phyloP scores from a whole-genome alignment of 2,329 filamentous ascomycete genomes.

The Xylariaceae sp. region DNA sequence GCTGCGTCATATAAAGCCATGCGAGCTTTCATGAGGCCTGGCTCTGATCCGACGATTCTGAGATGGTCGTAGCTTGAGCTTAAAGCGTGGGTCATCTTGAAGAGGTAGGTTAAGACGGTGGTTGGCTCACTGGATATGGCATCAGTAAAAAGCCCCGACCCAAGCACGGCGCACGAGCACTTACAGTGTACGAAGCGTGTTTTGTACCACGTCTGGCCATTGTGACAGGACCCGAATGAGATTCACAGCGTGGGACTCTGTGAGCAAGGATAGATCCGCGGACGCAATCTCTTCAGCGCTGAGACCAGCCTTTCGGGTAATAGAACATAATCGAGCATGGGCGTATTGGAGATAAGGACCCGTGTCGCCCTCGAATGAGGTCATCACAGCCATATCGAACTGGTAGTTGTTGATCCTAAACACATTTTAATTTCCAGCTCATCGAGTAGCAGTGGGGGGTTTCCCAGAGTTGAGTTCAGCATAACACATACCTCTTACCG shows the following conservation, averaged over 20 bases:
- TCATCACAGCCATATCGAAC: slow-evolving; percentile 70
- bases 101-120: slow-evolving; percentile 53
- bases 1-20: slow-evolving; percentile 76
- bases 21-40: slow-evolving; percentile 64
- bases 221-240: slow-evolving; percentile 71
- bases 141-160: slow-evolving; percentile 1
- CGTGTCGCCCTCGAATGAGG: slow-evolving; percentile 68
- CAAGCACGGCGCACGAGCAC: not conserved
- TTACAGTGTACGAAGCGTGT: slow-evolving; percentile 72
- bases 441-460: slow-evolving; percentile 31
- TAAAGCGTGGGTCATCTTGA: slow-evolving; percentile 76
- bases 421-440: slow-evolving; percentile 2
- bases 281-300: slow-evolving; percentile 39
- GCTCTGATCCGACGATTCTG: slow-evolving; percentile 75
- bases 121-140: slow-evolving; percentile 52
- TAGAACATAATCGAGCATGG: slow-evolving; percentile 56
- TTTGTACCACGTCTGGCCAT: slow-evolving; percentile 80
- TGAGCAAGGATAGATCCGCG: slow-evolving; percentile 57
- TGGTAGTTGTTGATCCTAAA: slow-evolving; percentile 47
- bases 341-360: slow-evolving; percentile 71
- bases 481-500: slow-evolving; percentile 70
- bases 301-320: slow-evolving; percentile 34
- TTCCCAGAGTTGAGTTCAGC: not conserved
- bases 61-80: slow-evolving; percentile 79
- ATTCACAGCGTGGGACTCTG: slow-evolving; percentile 54